A percentile compares a stretch with the other conserved stretches of the same genome.
Evolutionary conservation across 2,329 filamentous ascomycete genomes (phyloP).

Genomic region (Fusarium protoensiforme): DNA sequence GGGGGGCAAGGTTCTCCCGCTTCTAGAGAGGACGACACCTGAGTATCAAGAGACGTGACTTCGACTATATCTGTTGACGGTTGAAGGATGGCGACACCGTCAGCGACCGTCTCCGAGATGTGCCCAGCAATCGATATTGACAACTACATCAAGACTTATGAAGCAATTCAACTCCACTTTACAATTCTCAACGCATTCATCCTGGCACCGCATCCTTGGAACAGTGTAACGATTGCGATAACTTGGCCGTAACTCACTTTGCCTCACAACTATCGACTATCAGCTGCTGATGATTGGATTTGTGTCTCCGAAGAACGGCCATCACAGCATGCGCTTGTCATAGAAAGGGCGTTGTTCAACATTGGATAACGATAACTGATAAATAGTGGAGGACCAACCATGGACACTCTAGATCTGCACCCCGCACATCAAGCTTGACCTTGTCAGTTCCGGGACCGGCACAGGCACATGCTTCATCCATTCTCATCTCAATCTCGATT

Average conservation of each 20-base stretch:
- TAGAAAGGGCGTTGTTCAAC: not conserved
- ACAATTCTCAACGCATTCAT: not conserved
- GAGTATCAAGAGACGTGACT: not conserved
- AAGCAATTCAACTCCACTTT: not conserved
- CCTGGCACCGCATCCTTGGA: not conserved
- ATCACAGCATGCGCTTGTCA: not conserved
- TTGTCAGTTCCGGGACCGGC: not conserved
- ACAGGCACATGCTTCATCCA: not conserved
- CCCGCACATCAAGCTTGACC: not conserved
- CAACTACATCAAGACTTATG: not conserved
- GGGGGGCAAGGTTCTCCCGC: constrained; percentile 56
- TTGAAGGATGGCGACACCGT: not conserved
- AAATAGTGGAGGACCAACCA: not conserved
- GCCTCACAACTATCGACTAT: not conserved
- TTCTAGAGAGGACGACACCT: constrained; percentile 18
- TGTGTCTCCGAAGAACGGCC: not conserved
- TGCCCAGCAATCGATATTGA: not conserved
- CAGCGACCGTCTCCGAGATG: not conserved
- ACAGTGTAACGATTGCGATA: not conserved
- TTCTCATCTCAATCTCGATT: not conserved
- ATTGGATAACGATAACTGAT: not conserved
- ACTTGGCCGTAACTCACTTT: not conserved
- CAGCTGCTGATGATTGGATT: not conserved
- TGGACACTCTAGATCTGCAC: not conserved
- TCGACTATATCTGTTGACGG: not conserved